Conservation (phyloP, 805 yeast genomes). For the Kodamaea jinghongensis region DNA sequence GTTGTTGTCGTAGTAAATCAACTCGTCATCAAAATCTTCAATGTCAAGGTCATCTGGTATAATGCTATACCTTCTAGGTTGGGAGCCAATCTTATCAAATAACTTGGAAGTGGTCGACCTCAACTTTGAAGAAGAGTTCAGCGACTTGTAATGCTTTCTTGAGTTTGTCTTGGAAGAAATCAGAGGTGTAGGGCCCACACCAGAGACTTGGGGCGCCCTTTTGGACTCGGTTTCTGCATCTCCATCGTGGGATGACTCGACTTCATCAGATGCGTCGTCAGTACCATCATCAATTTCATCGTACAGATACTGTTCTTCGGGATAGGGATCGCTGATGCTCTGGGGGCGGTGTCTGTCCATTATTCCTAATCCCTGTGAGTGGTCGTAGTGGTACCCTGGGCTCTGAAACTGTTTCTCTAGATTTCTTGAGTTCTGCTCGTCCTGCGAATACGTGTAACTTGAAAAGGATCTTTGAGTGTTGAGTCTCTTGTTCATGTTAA, state of each 20-base stretch:
- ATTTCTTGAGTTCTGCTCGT: slow-evolving; percentile 8
- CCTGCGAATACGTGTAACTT: slow-evolving; percentile 13
- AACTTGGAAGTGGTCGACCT: slow-evolving; percentile 70
- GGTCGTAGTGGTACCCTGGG: slow-evolving; percentile 3
- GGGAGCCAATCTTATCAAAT: slow-evolving; percentile 71
- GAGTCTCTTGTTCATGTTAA: slow-evolving; percentile 12
- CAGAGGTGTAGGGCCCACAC: slow-evolving; percentile 5
- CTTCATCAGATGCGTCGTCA: slow-evolving; percentile 20
- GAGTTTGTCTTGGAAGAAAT: slow-evolving; percentile 20
- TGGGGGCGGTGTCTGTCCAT: slow-evolving; percentile 12
- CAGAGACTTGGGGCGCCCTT: too few species aligned
- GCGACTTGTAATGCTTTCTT: slow-evolving; percentile 27
- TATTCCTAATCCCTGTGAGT: slow-evolving; percentile 13
- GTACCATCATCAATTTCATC: slow-evolving; percentile 22
- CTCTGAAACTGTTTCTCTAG: background rate
- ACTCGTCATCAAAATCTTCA: slow-evolving; percentile 55
- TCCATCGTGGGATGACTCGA: slow-evolving; percentile 16
- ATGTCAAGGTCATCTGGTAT: slow-evolving; percentile 60
- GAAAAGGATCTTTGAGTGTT: slow-evolving; percentile 13
- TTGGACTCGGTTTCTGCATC: slow-evolving; percentile 1
- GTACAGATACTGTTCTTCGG: slow-evolving; percentile 26
- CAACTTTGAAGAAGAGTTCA: slow-evolving; percentile 42
- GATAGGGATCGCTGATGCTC: slow-evolving; percentile 24
- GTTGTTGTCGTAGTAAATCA: slow-evolving; percentile 44
- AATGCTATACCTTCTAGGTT: slow-evolving; percentile 70